Percentiles rank a stretch among this genome's conserved stretches.
Evolutionary conservation across 75 land plant genomes (phyloP).

Genomic region (Ceratopteris richardii): DNA sequence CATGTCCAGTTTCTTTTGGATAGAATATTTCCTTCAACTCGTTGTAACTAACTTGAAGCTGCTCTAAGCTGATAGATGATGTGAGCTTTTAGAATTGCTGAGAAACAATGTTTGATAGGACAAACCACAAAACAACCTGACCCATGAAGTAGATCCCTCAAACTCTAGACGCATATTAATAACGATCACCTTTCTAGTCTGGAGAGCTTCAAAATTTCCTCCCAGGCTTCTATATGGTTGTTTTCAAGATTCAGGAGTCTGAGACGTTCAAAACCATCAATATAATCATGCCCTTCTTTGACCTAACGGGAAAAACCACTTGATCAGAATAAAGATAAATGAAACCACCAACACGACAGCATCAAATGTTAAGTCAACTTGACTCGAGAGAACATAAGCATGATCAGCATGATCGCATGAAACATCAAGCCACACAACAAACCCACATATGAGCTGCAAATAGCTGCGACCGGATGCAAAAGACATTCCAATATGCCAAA

Average conservation of each 20-base stretch:
- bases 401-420: too few species aligned
- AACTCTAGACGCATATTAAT: background rate
- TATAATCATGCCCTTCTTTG: conserved; percentile 10
- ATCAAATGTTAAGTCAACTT: too few species aligned
- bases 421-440: too few species aligned
- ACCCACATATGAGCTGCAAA: too few species aligned
- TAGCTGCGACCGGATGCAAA: too few species aligned
- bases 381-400: too few species aligned
- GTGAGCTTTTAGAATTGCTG: background rate
- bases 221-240: conserved; percentile 64
- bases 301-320: background rate
- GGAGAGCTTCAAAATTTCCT: conserved; percentile 69
- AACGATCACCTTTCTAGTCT: conserved; percentile 47
- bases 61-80: conserved; percentile 59
- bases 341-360: background rate
- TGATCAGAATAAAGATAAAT: background rate
- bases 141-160: too few species aligned
- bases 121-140: too few species aligned
- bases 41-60: conserved; percentile 72
- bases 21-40: conserved; percentile 43
- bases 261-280: conserved; percentile 63
- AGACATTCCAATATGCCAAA: too few species aligned
- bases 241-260: conserved; percentile 78
- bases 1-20: conserved; percentile 13
- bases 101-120: too few species aligned